Percentiles rank a stretch among this genome's conserved stretches.
Conservation (phyloP, 352 stramenopile species). For the Peronospora tabacina region DNA sequence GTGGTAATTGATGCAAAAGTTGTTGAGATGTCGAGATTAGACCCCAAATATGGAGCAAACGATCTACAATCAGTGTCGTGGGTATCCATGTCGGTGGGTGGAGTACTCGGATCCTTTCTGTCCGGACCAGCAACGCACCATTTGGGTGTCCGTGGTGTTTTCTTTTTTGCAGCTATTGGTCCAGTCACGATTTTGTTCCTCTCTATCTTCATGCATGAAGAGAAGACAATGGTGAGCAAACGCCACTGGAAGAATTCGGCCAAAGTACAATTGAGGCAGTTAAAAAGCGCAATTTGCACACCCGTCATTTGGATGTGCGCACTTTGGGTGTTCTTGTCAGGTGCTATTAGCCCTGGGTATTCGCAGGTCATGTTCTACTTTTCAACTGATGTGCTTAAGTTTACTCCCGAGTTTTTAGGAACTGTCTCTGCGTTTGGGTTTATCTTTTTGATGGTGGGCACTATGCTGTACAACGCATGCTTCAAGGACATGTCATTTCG, state of each 20-base stretch:
- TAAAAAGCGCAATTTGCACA: slow-evolving; percentile 78
- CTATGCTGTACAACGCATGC: slow-evolving; percentile 77
- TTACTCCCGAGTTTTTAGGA: slow-evolving; percentile 93
- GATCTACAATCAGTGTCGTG: slow-evolving; percentile 93
- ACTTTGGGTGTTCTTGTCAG: slow-evolving; percentile 94
- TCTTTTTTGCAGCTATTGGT: slow-evolving; percentile 86
- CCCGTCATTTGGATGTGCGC: slow-evolving; percentile 92
- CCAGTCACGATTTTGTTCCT: slow-evolving; percentile 88
- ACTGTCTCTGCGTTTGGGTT: slow-evolving; percentile 72
- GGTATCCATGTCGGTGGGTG: slow-evolving; percentile 88
- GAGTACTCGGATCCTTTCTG: slow-evolving; percentile 90
- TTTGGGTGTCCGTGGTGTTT: slow-evolving; percentile 88
- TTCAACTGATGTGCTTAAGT: slow-evolving; percentile 90
- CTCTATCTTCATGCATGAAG: slow-evolving; percentile 86
- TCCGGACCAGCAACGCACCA: slow-evolving; percentile 86
- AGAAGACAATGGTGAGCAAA: slow-evolving; percentile 35
- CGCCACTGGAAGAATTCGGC: slow-evolving; percentile 47
- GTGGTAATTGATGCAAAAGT: slow-evolving; percentile 95
- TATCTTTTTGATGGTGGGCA: slow-evolving; percentile 73
- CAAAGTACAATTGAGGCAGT: slow-evolving; percentile 41
- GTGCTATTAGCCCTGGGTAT: slow-evolving; percentile 88
- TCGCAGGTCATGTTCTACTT: slow-evolving; percentile 96
- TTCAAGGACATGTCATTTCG: slow-evolving; percentile 90
- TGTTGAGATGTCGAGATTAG: slow-evolving; percentile 89
- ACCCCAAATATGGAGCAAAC: slow-evolving; percentile 83